Conservation (phyloP, 2,329 filamentous ascomycete species). For the Ascochyta fabae region DNA sequence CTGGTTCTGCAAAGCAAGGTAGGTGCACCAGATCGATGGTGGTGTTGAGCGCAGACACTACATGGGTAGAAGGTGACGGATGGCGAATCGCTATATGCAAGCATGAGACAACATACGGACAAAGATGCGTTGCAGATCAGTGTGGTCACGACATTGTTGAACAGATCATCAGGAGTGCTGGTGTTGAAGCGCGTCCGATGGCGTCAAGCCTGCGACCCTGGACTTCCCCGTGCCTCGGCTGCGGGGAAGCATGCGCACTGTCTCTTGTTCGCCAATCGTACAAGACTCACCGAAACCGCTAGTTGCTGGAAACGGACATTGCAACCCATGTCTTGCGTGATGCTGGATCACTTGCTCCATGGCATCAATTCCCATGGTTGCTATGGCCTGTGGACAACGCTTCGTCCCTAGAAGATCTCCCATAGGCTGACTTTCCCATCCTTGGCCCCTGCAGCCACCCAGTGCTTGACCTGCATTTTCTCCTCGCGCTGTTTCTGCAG, state of each 20-base stretch:
- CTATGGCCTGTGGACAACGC: background rate
- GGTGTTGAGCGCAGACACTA: constrained; percentile 2
- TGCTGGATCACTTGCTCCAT: background rate
- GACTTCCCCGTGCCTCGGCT: constrained; percentile 25
- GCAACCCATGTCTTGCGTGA: background rate
- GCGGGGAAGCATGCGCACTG: constrained; percentile 23
- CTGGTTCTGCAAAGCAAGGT: background rate
- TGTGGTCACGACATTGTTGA: constrained; percentile 14
- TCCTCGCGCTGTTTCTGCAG: constrained; percentile 46
- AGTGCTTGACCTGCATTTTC: constrained; percentile 76
- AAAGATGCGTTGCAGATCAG: background rate
- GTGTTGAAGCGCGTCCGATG: constrained; percentile 7
- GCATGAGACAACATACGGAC: background rate
- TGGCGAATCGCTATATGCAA: background rate
- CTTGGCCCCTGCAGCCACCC: constrained; percentile 89
- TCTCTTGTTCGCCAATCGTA: constrained; percentile 2
- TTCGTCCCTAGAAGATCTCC: constrained; percentile 74
- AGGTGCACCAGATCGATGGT: background rate
- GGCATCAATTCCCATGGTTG: background rate
- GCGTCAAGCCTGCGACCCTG: constrained; percentile 19
- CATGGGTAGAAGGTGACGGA: background rate
- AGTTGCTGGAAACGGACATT: background rate
- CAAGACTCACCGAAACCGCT: background rate
- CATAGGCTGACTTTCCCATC: constrained; percentile 95
- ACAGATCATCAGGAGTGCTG: constrained; percentile 2